Evolutionary conservation across 371 early-diverging fungal genomes (phyloP).

Genomic region (Rhizopus delemar): DNA sequence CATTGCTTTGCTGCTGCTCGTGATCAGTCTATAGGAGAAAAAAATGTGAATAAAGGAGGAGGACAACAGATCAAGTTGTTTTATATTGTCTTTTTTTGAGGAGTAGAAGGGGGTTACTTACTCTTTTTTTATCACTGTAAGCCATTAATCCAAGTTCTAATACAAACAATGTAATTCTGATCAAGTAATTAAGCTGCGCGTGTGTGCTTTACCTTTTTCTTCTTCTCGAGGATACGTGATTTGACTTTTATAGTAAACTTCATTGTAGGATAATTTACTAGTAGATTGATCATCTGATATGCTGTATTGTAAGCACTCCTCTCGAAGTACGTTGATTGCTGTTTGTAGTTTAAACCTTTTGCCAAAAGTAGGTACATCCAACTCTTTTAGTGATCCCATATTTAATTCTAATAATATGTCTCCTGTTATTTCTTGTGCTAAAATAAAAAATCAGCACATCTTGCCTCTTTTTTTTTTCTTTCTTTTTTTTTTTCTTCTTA

Average conservation of each 20-base stretch:
- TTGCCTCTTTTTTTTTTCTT: neutral
- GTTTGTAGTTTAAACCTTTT: constrained; percentile 69
- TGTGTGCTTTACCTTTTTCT: neutral
- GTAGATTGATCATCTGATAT: neutral
- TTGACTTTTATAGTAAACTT: neutral
- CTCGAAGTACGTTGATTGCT: constrained; percentile 56
- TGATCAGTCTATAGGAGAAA: neutral
- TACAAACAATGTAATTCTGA: neutral
- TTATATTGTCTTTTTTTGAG: too few relatives aligned
- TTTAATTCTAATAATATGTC: constrained; percentile 65
- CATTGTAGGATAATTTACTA: neutral
- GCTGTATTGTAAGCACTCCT: constrained; percentile 19
- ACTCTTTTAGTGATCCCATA: constrained; percentile 66
- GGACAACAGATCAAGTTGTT: neutral
- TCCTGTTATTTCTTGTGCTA: constrained; percentile 73
- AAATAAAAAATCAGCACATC: neutral
- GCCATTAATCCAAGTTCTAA: neutral
- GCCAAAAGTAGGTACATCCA: constrained; percentile 68
- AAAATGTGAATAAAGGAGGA: neutral
- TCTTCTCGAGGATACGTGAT: neutral
- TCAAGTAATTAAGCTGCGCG: neutral
- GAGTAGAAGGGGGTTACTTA: neutral
- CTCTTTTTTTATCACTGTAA: neutral
- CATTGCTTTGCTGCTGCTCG: neutral
- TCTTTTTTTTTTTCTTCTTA: constrained; percentile 25